Evolutionary conservation across 257 asterid species (phyloP).

Genomic region (Phtheirospermum japonicum): DNA sequence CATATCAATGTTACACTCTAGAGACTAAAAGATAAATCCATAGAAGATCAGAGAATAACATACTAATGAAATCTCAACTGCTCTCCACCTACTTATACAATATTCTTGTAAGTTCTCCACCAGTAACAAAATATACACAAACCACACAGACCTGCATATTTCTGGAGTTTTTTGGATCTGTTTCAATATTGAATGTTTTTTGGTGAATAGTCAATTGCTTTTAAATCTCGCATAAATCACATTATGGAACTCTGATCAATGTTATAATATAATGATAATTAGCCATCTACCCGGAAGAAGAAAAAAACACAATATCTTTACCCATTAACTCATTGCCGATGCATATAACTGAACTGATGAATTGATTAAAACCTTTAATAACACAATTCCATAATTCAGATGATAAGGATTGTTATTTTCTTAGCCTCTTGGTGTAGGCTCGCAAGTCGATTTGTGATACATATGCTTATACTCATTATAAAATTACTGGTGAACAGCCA

Average conservation of each 20-base stretch:
- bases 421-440: too few species aligned
- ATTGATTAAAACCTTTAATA: not conserved
- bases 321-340: not conserved
- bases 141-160: not conserved
- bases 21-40: not conserved
- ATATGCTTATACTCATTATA: not conserved
- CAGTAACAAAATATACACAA: not conserved
- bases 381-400: not conserved
- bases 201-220: not conserved
- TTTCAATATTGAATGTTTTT: not conserved
- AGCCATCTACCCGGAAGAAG: not conserved
- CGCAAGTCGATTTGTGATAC: not conserved
- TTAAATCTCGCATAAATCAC: not conserved
- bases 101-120: too few species aligned
- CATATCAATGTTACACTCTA: not conserved
- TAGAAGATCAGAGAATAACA: not conserved
- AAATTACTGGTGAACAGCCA: constrained; percentile 1
- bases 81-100: not conserved
- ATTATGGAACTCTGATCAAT: not conserved
- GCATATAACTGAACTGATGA: not conserved
- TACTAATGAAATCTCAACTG: not conserved
- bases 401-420: not conserved
- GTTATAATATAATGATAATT: not conserved
- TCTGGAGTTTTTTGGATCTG: not conserved
- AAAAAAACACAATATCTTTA: not conserved